Percentiles rank a stretch among this genome's conserved stretches.
Evolutionary conservation across 2,329 filamentous ascomycete genomes (phyloP).

Genomic region (Coniosporium tulheliwenetii): DNA sequence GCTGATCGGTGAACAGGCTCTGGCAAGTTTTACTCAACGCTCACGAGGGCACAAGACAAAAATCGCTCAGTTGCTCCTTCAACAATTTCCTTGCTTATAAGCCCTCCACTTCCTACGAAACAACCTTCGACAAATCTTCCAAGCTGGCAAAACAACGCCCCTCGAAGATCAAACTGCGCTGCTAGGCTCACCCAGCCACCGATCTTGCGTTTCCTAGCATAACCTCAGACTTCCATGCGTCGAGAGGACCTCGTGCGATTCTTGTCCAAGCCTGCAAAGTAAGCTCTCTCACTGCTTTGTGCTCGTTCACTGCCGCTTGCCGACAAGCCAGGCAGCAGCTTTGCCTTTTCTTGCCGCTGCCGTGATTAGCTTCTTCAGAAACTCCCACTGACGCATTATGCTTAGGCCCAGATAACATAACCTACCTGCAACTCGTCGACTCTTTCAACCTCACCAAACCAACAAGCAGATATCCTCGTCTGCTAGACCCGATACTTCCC

Average conservation of each 20-base stretch:
- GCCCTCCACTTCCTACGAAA: too few species aligned
- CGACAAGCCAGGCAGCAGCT: slow-evolving; percentile 5
- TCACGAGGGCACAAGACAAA: too few species aligned
- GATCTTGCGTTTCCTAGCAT: too few species aligned
- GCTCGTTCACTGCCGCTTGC: neutral
- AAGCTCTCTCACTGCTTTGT: slow-evolving; percentile 22
- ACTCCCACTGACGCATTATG: slow-evolving; percentile 3
- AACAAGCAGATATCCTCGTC: slow-evolving; percentile 50
- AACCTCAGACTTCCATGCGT: slow-evolving; percentile 54
- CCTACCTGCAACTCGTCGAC: slow-evolving; percentile 20
- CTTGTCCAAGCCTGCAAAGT: slow-evolving; percentile 91
- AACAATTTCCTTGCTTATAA: too few species aligned
- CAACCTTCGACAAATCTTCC: too few species aligned
- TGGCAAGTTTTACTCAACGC: too few species aligned
- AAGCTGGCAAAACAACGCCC: too few species aligned
- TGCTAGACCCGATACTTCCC: slow-evolving; percentile 72
- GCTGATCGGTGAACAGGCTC: too few species aligned
- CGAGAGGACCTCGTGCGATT: slow-evolving; percentile 80
- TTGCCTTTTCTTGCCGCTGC: slow-evolving; percentile 4
- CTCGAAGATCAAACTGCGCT: too few species aligned
- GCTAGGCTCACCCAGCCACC: too few species aligned
- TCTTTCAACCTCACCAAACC: slow-evolving; percentile 13
- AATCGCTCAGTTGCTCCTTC: too few species aligned
- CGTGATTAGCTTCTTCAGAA: slow-evolving; percentile 1
- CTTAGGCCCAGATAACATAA: slow-evolving; percentile 53